Conservation (phyloP, 1,284 basidiomycete species). For the Vanrija sp. region DNA sequence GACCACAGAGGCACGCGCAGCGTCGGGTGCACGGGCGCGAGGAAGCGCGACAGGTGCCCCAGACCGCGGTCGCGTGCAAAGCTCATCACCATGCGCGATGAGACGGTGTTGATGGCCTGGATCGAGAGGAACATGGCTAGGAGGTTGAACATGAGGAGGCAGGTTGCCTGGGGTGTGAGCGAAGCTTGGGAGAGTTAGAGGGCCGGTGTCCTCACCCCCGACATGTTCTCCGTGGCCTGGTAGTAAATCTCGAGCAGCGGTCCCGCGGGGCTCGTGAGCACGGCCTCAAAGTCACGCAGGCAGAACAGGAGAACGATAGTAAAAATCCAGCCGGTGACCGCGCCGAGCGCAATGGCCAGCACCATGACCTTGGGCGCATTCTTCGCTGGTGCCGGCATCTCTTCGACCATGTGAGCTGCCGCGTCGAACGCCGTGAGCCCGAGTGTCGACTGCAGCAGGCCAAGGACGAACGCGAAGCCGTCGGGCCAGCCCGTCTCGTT, state of each 20-base stretch:
- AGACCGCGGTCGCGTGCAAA: slow-evolving; percentile 66
- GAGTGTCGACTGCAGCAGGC: slow-evolving; percentile 46
- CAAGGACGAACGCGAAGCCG: slow-evolving; percentile 47
- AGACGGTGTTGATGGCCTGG: slow-evolving; percentile 57
- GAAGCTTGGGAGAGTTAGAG: no score
- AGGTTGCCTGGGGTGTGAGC: slow-evolving; percentile 34
- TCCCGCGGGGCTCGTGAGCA: slow-evolving; percentile 57
- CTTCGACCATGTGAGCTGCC: slow-evolving; percentile 21
- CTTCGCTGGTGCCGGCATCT: slow-evolving; percentile 15
- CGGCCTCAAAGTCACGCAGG: slow-evolving; percentile 56
- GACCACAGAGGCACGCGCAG: slow-evolving; percentile 57
- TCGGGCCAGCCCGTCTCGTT: slow-evolving; percentile 51
- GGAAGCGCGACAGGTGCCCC: slow-evolving; percentile 54
- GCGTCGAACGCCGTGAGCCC: slow-evolving; percentile 38
- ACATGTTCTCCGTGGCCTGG: slow-evolving; percentile 57
- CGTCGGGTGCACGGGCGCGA: slow-evolving; percentile 53
- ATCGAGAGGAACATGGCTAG: slow-evolving; percentile 39
- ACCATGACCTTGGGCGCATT: slow-evolving; percentile 20
- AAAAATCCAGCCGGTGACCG: slow-evolving; percentile 57
- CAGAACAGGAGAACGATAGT: slow-evolving; percentile 65
- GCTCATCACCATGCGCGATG: slow-evolving; percentile 63
- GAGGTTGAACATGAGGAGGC: slow-evolving; percentile 50
- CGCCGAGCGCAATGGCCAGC: slow-evolving; percentile 60
- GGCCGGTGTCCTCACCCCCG: slow-evolving; percentile 11
- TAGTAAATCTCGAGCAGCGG: slow-evolving; percentile 64